Evolutionary conservation across 306 rosid genomes (phyloP), one percentile per base, ranked within the genome.

Genomic region (Lathyrus oleraceus): DNA sequence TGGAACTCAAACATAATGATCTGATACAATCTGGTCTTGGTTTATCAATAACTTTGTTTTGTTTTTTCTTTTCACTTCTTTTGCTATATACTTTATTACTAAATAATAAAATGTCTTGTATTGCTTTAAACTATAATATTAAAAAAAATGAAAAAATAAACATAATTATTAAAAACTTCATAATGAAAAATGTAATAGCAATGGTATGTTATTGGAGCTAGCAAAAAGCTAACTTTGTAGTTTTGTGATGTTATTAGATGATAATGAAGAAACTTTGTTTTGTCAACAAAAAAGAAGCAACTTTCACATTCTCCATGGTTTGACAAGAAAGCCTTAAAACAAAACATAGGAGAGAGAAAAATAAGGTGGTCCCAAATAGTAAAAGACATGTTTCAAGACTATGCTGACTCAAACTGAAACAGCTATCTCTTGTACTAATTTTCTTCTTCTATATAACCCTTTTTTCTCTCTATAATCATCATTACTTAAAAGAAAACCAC

Each of bases 331-430:
- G 70, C 60, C 16, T 20, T 20, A 14, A 27, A 19, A 48, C 27
- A 12, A 58, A 71, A 6, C 15, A 36, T n/a, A n/a, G n/a, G 70
- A 16, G 27, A 86, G 52, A 32, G 2, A 40, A 72, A 71, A 75
- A 59, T 16, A 64, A 69, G 78, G 74, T 65, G 59, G 67, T 56
- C 79, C 77, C 71, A 81, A 78, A 70, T 19, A 11, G 59, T 56
- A 13, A 21, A 25, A 65, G 19, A 25, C 35, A 8, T 56, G 74
- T 74, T 65, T 52, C 69, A 58, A 58, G 81, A 65, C 67, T 28
- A 53, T 67, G 79, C 76, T 84, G 69, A 84, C 85, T 32, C 64
- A 71, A 77, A 72, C 81, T 54, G 17, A 64, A 49, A 73, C 69
- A 59, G 58, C 80, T 65, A 30, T 60, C 14, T 13, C 35, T 63